phyloP scores from a whole-genome alignment of 129 eudicot species.

The Scalesia atractyloides region DNA sequence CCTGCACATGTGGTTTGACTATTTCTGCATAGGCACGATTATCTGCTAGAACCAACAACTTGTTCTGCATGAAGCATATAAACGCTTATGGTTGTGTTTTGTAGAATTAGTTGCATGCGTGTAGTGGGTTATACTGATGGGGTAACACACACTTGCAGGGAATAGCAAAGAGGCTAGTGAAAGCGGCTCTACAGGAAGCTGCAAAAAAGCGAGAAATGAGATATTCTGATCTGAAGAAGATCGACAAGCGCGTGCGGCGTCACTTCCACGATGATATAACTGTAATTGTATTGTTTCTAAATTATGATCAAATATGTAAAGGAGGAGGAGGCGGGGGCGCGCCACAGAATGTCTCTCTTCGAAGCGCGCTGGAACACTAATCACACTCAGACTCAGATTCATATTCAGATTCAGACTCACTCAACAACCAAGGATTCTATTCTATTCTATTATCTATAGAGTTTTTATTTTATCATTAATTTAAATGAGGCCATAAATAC shows the following conservation, averaged over 20 bases:
- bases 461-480: constrained; percentile 15
- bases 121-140: too few relatives aligned
- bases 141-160: too few relatives aligned
- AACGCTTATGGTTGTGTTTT: too few relatives aligned
- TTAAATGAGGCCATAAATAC: constrained; percentile 15
- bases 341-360: constrained; percentile 44
- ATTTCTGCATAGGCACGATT: too few relatives aligned
- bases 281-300: constrained; percentile 59
- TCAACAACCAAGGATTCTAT: neutral
- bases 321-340: constrained; percentile 33
- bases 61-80: too few relatives aligned
- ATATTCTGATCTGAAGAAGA: constrained; percentile 62
- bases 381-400: neutral
- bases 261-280: constrained; percentile 77
- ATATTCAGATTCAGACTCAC: neutral
- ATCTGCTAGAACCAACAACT: too few relatives aligned
- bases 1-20: too few relatives aligned
- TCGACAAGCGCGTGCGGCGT: constrained; percentile 65
- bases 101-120: neutral
- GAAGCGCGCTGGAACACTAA: constrained; percentile 62
- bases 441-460: constrained; percentile 26
- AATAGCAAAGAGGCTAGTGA: constrained; percentile 66
- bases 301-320: constrained; percentile 56
- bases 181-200: constrained; percentile 69
- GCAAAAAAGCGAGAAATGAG: constrained; percentile 71